Conservation (phyloP, 208 protist species). For the Herpetomonas samuelpessoai region DNA sequence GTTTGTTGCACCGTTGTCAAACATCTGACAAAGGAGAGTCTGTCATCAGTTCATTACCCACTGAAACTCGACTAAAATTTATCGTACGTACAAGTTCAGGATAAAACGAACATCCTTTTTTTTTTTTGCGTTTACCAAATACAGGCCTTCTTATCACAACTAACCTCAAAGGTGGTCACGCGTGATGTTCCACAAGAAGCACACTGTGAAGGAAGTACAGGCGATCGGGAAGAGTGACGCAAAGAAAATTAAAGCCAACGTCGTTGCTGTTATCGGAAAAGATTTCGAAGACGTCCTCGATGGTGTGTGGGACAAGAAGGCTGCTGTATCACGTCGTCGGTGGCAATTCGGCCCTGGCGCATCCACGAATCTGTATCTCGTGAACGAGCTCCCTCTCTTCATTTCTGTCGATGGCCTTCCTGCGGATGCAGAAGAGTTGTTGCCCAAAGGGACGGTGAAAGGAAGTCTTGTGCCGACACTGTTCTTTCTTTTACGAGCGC, state of each 20-base stretch:
- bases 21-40: too few species aligned
- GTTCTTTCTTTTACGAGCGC: conserved; percentile 57
- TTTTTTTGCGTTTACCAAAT: too few species aligned
- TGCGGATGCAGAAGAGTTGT: conserved; percentile 24
- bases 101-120: too few species aligned
- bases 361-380: conserved; percentile 35
- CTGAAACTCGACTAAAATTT: too few species aligned
- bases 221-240: conserved; percentile 45
- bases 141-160: too few species aligned
- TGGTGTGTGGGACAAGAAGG: conserved; percentile 52
- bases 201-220: conserved; percentile 37
- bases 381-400: conserved; percentile 58
- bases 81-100: too few species aligned
- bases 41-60: too few species aligned
- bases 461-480: conserved; percentile 43
- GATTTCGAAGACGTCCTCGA: conserved; percentile 38
- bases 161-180: too few species aligned
- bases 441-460: conserved; percentile 1
- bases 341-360: conserved; percentile 40
- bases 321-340: conserved; percentile 26
- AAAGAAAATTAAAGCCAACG: conserved; percentile 41
- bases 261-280: conserved; percentile 32
- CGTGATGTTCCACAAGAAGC: conserved; percentile 79
- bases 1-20: too few species aligned
- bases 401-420: conserved; percentile 37